Base-by-base conservation (phyloP, 805 yeast species). In the Saccharomyces kudriavzevii region DNA sequence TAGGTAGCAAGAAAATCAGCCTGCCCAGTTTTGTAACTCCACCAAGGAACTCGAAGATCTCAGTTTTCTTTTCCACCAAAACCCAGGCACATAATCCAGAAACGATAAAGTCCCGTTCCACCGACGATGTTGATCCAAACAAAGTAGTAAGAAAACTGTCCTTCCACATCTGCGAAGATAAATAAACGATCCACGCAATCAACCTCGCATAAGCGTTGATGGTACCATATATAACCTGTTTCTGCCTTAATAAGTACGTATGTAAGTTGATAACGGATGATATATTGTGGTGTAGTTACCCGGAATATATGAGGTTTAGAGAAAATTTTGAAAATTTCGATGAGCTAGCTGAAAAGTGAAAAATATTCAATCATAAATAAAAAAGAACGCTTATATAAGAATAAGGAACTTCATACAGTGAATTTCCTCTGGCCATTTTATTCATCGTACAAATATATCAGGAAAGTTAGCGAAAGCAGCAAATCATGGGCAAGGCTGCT, bases 401-500 rank as follows among this genome's bases (percentile, higher is more conserved):
- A n/a, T 3, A 26, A 24, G 24, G 13, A 28, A 8, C 10, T 28
- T 17, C 14, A 17, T 49, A 9, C 4, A 13, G 9, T 14, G 51
- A 13, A 28, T 13, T 35, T 8, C n/a, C 17, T 27, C 27, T 4
- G n/a, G 11, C 1, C 45, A 26, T 22, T 25, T 31, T 10, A 17
- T 5, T 26, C 48, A 49, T 51, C 40, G 22, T 26, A 40, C 11
- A 20, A 22, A 8, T 17, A 22, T 26, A 27, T 30, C 26, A 25
- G 24, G 17, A 13, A 11, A 30, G 4, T 14, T 24, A 49, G 25
- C 13, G 24, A 28, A 13, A 28, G 8, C 9, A 40, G n/a, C 10
- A 17, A 25, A 50, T 27, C 17, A 84, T 82, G 89, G 84, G 81
- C 28, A 83, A 81, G 63, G 85, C 83, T 17, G 79, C 78, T 8